Conservation (phyloP, 768 basidiomycete species). For the Tricholoma sp. region DNA sequence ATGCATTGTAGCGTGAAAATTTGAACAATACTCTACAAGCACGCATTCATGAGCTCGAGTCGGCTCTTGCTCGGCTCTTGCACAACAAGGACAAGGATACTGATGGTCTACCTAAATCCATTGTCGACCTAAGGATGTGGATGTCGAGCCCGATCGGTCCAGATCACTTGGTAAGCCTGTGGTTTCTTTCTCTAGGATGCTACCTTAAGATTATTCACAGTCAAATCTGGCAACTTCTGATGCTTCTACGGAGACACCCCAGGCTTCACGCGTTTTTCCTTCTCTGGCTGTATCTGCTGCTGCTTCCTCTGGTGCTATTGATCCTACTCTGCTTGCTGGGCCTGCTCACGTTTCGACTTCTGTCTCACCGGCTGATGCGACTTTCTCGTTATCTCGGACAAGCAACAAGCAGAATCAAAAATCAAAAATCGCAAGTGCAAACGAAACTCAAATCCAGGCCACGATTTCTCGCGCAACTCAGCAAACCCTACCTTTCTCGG, state of each 20-base stretch:
- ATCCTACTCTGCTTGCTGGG: not conserved
- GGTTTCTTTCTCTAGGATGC: not conserved
- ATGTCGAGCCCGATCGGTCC: conserved; percentile 28
- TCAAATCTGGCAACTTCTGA: not conserved
- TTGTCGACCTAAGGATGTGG: conserved; percentile 36
- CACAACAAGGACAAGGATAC: conserved; percentile 28
- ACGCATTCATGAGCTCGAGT: conserved; percentile 42
- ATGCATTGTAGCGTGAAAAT: conserved; percentile 39
- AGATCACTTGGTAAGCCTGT: conserved; percentile 5
- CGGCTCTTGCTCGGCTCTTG: conserved; percentile 39
- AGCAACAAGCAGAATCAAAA: not conserved
- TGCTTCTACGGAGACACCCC: not conserved
- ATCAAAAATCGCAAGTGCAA: not conserved
- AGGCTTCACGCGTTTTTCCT: not conserved
- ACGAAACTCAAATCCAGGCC: not conserved
- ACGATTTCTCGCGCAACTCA: not conserved
- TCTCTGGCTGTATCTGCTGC: not conserved
- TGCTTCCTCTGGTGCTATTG: not conserved
- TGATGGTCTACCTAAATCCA: conserved; percentile 23
- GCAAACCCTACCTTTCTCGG: conserved; percentile 1
- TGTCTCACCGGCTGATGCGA: not conserved
- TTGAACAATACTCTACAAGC: conserved; percentile 37
- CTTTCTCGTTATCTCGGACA: not conserved
- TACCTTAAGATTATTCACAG: too few relatives aligned
- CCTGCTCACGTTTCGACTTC: not conserved